Evolutionary conservation across 352 stramenopile genomes (phyloP).

Genomic region (Phytopythium kandeliae): DNA sequence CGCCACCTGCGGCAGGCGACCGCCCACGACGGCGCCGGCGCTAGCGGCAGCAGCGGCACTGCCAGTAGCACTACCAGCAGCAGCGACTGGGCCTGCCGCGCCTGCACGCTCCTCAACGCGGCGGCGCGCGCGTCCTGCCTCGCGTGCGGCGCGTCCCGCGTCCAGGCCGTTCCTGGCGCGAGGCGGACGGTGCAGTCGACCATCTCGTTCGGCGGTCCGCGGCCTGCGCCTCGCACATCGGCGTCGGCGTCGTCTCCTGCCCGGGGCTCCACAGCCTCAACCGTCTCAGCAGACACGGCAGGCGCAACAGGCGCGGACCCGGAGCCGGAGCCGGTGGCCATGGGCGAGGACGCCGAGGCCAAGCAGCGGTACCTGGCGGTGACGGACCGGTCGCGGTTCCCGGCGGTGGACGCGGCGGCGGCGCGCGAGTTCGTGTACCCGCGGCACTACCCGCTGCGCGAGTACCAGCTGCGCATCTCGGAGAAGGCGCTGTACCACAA

Average conservation of each 20-base stretch:
- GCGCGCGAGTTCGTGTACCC: conserved; percentile 82
- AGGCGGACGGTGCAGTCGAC: conserved; percentile 59
- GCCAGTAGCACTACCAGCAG: too few relatives aligned
- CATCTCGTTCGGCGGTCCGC: conserved; percentile 42
- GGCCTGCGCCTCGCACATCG: too few relatives aligned
- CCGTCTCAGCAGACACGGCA: too few relatives aligned
- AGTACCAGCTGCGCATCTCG: conserved; percentile 96
- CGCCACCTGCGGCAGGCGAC: conserved; percentile 22
- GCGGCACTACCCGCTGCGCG: conserved; percentile 87
- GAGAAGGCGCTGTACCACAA: conserved; percentile 94
- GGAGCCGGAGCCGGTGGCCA: conserved; percentile 12
- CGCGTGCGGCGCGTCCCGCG: conserved; percentile 45
- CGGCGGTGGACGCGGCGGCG: conserved; percentile 54
- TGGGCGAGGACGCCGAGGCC: conserved; percentile 49
- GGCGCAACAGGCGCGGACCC: background rate
- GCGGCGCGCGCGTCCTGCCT: conserved; percentile 23
- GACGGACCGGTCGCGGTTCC: conserved; percentile 23
- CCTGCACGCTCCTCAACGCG: conserved; percentile 62
- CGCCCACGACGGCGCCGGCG: conserved; percentile 1
- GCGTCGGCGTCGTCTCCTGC: too few relatives aligned
- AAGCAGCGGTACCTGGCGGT: conserved; percentile 57
- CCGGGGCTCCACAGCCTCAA: too few relatives aligned
- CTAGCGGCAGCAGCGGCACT: conserved; percentile 1
- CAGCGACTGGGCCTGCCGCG: conserved; percentile 36
- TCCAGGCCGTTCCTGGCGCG: background rate